Evolutionary conservation across 345 rosid genomes (phyloP).

Genomic region (Carallia pectinifolia): DNA sequence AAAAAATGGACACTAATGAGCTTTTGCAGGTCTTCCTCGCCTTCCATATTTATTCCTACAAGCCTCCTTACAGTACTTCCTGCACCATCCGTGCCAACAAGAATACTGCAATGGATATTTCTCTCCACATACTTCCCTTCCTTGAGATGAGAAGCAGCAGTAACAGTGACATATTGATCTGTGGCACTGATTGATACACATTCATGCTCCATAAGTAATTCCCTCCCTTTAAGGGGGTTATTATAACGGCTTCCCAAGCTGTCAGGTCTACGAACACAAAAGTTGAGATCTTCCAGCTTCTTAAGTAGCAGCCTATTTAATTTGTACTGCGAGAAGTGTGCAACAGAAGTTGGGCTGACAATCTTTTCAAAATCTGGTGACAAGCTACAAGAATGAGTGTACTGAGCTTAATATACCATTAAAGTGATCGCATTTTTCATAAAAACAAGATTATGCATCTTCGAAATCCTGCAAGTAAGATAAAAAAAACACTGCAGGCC

Average conservation of each 20-base stretch:
- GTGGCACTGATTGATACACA: constrained; percentile 61
- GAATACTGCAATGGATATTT: constrained; percentile 53
- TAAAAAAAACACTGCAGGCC: constrained; percentile 2
- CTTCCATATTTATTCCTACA: constrained; percentile 55
- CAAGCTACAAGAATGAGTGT: constrained; percentile 21
- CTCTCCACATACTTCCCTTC: constrained; percentile 49
- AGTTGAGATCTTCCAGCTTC: constrained; percentile 56
- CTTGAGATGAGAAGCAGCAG: constrained; percentile 50
- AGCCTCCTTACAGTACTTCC: constrained; percentile 76
- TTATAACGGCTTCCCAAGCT: constrained; percentile 25
- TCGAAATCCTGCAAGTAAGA: background rate
- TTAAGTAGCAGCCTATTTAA: constrained; percentile 60
- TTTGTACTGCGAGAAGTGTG: constrained; percentile 91
- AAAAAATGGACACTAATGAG: constrained; percentile 87
- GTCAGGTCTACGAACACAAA: constrained; percentile 37
- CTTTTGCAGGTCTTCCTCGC: constrained; percentile 81
- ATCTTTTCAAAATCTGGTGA: constrained; percentile 71
- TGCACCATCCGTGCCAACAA: constrained; percentile 90
- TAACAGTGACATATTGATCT: constrained; percentile 47
- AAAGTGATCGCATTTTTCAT: background rate
- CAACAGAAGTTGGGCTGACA: constrained; percentile 84
- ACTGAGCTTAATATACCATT: background rate
- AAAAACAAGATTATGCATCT: background rate
- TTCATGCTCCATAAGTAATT: constrained; percentile 77
- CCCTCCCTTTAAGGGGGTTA: constrained; percentile 36